phyloP scores from a whole-genome alignment of 129 eudicot genomes.

The Pulicaria dysenterica region DNA sequence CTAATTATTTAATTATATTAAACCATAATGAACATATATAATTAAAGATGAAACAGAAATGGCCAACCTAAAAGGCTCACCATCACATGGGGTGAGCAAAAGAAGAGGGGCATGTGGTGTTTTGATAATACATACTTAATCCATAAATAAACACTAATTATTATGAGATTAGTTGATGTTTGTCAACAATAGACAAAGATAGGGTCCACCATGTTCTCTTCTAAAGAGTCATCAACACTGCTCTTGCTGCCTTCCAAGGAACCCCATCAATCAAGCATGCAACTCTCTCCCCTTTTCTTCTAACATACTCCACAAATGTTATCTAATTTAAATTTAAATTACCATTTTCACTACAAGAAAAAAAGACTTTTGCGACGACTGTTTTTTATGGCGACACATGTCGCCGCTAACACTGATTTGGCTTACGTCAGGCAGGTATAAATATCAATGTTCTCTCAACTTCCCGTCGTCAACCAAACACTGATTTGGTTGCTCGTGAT shows the following conservation, averaged over 20 bases:
- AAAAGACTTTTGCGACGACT: too few species aligned
- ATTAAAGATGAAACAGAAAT: conserved; percentile 12
- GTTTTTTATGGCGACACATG: too few species aligned
- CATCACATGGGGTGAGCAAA: conserved; percentile 34
- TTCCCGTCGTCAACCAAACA: too few species aligned
- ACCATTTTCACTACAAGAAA: too few species aligned
- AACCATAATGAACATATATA: not conserved
- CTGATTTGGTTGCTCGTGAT: too few species aligned
- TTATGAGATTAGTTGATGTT: conserved; percentile 56
- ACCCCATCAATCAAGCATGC: conserved; percentile 27
- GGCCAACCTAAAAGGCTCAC: conserved; percentile 26
- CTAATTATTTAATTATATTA: too few species aligned
- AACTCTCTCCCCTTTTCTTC: conserved; percentile 9
- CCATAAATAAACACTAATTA: conserved; percentile 40
- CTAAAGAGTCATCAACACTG: conserved; percentile 27
- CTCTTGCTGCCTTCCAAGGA: conserved; percentile 18
- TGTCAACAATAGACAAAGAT: conserved; percentile 35
- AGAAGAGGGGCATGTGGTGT: conserved; percentile 42
- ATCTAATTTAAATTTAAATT: not conserved
- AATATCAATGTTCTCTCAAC: too few species aligned
- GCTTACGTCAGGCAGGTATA: too few species aligned
- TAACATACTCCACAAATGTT: not conserved
- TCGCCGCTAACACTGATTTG: too few species aligned
- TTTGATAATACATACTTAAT: conserved; percentile 36
- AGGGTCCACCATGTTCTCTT: conserved; percentile 62